These are phyloP conservation scores for Phytophthora idaei DNA, from an alignment of 352 stramenopile species.

Conservation along the genomic window DNA sequence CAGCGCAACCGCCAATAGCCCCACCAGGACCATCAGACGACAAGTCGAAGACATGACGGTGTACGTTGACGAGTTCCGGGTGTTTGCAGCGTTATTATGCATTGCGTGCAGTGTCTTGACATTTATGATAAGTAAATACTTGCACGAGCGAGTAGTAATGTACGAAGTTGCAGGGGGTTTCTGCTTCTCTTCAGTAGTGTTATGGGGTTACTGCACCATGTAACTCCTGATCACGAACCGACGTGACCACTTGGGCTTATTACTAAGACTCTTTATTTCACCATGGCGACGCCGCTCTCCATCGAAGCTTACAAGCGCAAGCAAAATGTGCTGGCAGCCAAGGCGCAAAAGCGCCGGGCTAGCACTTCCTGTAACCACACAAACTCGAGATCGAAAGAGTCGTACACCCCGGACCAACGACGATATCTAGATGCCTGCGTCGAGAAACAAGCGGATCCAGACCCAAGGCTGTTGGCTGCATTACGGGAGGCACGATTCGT, in stretches of 20 bases:
- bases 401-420: slow-evolving; percentile 51
- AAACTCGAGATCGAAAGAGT: slow-evolving; percentile 15
- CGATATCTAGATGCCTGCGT: slow-evolving; percentile 65
- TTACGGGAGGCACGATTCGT: slow-evolving; percentile 44
- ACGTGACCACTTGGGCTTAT: slow-evolving; percentile 1
- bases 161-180: too few relatives aligned
- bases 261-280: background rate
- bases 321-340: slow-evolving; percentile 51
- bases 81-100: too few relatives aligned
- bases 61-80: too few relatives aligned
- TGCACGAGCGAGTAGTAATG: too few relatives aligned
- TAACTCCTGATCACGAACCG: slow-evolving; percentile 14
- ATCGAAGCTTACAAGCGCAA: slow-evolving; percentile 69
- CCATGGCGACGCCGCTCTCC: slow-evolving; percentile 46
- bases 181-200: too few relatives aligned
- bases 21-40: too few relatives aligned
- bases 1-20: too few relatives aligned
- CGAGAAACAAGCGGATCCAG: slow-evolving; percentile 55
- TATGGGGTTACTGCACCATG: background rate
- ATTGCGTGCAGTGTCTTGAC: too few relatives aligned
- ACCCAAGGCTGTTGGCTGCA: slow-evolving; percentile 48
- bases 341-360: slow-evolving; percentile 7
- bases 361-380: background rate
- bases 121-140: too few relatives aligned
- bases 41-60: too few relatives aligned